Evolutionary conservation across 2,329 filamentous ascomycete species (phyloP), one percentile per base, ranked within the genome.

Genomic region (Paracorniculantispora psalliotae): DNA sequence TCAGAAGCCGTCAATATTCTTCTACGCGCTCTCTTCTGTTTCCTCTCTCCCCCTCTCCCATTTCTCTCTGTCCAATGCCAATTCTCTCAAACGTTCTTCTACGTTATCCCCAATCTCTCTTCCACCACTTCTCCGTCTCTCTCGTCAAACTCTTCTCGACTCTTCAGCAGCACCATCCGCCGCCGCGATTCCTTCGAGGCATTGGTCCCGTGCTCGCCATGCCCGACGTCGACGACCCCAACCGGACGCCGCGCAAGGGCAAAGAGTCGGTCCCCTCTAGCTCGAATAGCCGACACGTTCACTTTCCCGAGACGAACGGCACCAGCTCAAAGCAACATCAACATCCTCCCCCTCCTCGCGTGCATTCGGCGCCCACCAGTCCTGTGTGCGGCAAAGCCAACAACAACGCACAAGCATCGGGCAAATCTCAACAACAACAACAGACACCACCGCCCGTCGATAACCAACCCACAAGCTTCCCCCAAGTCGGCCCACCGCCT

Each of bases 391-490:
- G 53, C 41, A 56, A 48, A 10, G n/a, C 26, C n/a, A 37, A 17
- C 50, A 28, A 2, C 46, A 48, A 33, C 2, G 21, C 50, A 41
- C 15, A 28, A 41, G 3, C 35, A 4, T 2, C 51, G 15, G 21
- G 43, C 28, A 49, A 48, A 17, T 4, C 50, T 1, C 9, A 47
- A 21, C 39, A 44, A 7, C 35, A 53, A 26, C n/a, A 30, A 21
- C 57, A 52, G 30, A 25, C 21, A 15, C 5, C 48, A 13, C 28
- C 43, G 19, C 23, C 56, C 21, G 43, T 57, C 25, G 54, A 61
- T 26, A 61, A 47, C 23, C 59, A 61, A 43, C 59, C 59, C 10
- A 28, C 59, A n/a, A 54, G 53, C 30, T 61, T 61, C 35, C 59
- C 59, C 0, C 49, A 56, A 19, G 53, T 61, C 54, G 59, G 59